These are phyloP conservation scores for Trichoderma endophyticum DNA, from an alignment of 2,329 filamentous ascomycete species.

Conservation along the genomic window DNA sequence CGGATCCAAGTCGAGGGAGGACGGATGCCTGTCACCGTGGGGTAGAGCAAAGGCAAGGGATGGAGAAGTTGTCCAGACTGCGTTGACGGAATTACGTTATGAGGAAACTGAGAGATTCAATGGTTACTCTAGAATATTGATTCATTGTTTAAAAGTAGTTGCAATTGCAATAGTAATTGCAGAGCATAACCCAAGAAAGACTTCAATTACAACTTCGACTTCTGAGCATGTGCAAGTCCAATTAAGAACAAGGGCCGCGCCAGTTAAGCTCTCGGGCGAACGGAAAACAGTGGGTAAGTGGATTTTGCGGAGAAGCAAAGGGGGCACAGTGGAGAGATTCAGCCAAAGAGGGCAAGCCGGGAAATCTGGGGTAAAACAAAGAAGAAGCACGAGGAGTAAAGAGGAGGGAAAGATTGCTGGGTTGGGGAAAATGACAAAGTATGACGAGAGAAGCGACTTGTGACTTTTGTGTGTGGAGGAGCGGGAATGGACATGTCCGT, in stretches of 20 bases:
- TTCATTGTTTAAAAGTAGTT: background rate
- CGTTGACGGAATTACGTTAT: background rate
- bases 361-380: constrained; percentile 1
- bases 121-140: background rate
- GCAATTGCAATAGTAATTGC: background rate
- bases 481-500: background rate
- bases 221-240: background rate
- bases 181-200: background rate
- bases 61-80: background rate
- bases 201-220: background rate
- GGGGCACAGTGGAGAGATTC: background rate
- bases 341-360: background rate
- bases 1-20: background rate
- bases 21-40: background rate
- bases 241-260: background rate
- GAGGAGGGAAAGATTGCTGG: background rate
- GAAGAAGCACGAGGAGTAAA: background rate
- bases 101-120: background rate
- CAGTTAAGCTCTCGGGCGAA: constrained; percentile 4
- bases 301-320: background rate
- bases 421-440: background rate
- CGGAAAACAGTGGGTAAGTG: background rate
- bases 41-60: background rate
- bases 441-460: background rate
- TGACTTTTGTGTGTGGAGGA: background rate